Base-by-base conservation (phyloP, 108 stramenopile genomes). In the Pseudonitzschia multistriata region DNA sequence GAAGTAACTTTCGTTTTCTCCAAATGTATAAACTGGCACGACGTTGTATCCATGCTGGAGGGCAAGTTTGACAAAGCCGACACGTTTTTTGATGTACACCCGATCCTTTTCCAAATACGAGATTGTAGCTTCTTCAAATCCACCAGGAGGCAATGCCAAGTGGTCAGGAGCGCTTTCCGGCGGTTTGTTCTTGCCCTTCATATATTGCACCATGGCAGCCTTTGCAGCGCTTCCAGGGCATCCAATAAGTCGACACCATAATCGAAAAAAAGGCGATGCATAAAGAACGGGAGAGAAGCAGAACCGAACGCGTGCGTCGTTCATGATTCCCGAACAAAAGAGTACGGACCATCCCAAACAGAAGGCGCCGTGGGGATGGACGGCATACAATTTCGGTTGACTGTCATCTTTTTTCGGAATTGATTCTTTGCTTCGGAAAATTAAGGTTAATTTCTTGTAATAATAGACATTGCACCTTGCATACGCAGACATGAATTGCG, bases 91-190 rank as follows among this genome's bases (percentile, higher is more conserved):
- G 35, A 91, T 73, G 45, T 72, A 91, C 22, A 87, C 83, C 29
- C 90, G 79, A 65, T 88, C 86, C 17, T 59, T 37, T 22, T 47
- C 30, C 1, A 59, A 53, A 45, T 35, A 71, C 17, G 85, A 74
- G 22, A 91, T 52, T 14, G 90, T 85, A 3, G 86, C 90, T 63
- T 91, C 90, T 63, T 91, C 85, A 49, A 91, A 85, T 4, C 90
- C 90, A 19, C 90, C 89, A 7, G 89, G 86, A 30, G 76, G 79
- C 48, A 90, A 60, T 14, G 85, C 87, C 27, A 83, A 67, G 62
- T 74, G 59, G 17, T 17, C 13, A 17, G 42, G 42, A 10, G 42
- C 13, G 37, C 50, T 24, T 0, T 52, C 39, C n/a, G 19, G 8
- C 10, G 27, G 11, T 15, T 19, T n/a, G 19, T 35, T 33, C 21